Evolutionary conservation across 768 basidiomycete genomes (phyloP).

Genomic region (Termitomyces sp.): DNA sequence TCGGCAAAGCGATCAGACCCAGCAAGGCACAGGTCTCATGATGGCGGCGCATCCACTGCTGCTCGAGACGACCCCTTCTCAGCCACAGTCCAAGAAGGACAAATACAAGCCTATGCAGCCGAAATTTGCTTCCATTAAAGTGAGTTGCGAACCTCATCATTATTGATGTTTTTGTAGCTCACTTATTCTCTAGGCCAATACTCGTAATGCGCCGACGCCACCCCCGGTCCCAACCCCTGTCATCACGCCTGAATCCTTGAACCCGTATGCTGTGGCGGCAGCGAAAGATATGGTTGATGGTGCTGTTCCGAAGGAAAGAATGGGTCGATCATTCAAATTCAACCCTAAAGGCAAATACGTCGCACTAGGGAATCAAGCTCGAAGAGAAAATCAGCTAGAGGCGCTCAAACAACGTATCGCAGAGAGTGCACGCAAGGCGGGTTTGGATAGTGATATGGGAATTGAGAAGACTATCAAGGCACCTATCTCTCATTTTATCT

Average conservation of each 20-base stretch:
- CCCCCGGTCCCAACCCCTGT: slow-evolving; percentile 37
- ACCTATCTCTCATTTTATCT: slow-evolving; percentile 13
- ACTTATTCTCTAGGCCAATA: slow-evolving; percentile 51
- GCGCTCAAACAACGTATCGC: slow-evolving; percentile 90
- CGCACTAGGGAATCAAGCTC: slow-evolving; percentile 62
- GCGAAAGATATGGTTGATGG: slow-evolving; percentile 65
- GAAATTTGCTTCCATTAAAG: slow-evolving; percentile 95
- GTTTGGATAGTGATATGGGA: slow-evolving; percentile 89
- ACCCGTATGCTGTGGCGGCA: slow-evolving; percentile 71
- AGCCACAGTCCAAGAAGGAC: slow-evolving; percentile 79
- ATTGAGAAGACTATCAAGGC: slow-evolving; percentile 89
- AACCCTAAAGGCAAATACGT: slow-evolving; percentile 92
- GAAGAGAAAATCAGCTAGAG: slow-evolving; percentile 78
- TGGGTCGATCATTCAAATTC: slow-evolving; percentile 73
- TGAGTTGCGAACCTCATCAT: slow-evolving; percentile 20
- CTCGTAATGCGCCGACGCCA: slow-evolving; percentile 67
- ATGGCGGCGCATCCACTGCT: slow-evolving; percentile 90
- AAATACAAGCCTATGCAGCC: slow-evolving; percentile 98
- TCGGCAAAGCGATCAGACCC: slow-evolving; percentile 53
- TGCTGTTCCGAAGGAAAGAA: slow-evolving; percentile 65
- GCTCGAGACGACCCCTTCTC: slow-evolving; percentile 56
- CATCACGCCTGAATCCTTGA: slow-evolving; percentile 44
- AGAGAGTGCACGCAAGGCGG: slow-evolving; percentile 89
- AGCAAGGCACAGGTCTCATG: slow-evolving; percentile 79
- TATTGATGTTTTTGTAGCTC: not conserved